Conservation (phyloP, 345 rosid genomes). For the Erysimum cheiranthoides region DNA sequence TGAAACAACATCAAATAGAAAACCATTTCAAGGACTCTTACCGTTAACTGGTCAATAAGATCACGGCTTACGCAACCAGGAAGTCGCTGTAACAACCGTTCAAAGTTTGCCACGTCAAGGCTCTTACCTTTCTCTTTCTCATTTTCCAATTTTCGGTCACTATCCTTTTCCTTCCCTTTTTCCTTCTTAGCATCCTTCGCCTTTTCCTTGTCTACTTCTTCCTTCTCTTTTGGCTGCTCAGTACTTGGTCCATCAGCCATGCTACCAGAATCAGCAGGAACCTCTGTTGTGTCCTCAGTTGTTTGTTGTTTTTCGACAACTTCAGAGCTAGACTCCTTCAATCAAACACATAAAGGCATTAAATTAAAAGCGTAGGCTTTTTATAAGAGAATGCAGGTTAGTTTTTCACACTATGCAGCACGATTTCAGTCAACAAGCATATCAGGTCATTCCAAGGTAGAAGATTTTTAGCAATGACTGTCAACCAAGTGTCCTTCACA, state of each 20-base stretch:
- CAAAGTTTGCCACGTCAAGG: conserved; percentile 88
- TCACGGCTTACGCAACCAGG: conserved; percentile 97
- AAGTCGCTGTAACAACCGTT: conserved; percentile 91
- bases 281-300: conserved; percentile 63
- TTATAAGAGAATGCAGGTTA: not conserved
- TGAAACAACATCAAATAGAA: conserved; percentile 6
- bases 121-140: conserved; percentile 93
- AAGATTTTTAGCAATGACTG: conserved; percentile 12
- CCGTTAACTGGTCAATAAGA: conserved; percentile 96
- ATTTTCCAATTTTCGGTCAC: conserved; percentile 73
- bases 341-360: conserved; percentile 32
- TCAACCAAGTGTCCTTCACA: conserved; percentile 18
- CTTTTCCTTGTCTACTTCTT: conserved; percentile 78
- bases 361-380: conserved; percentile 4
- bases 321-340: conserved; percentile 75
- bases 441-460: conserved; percentile 22
- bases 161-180: conserved; percentile 85
- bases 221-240: conserved; percentile 84
- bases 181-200: conserved; percentile 69
- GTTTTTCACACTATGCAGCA: conserved; percentile 25
- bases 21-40: conserved; percentile 49
- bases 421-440: conserved; percentile 11
- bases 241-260: conserved; percentile 59
- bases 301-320: conserved; percentile 61
- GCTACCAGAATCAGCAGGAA: conserved; percentile 61